Conservation (phyloP, 139 green algal genomes). For the Micractinium sp. region DNA sequence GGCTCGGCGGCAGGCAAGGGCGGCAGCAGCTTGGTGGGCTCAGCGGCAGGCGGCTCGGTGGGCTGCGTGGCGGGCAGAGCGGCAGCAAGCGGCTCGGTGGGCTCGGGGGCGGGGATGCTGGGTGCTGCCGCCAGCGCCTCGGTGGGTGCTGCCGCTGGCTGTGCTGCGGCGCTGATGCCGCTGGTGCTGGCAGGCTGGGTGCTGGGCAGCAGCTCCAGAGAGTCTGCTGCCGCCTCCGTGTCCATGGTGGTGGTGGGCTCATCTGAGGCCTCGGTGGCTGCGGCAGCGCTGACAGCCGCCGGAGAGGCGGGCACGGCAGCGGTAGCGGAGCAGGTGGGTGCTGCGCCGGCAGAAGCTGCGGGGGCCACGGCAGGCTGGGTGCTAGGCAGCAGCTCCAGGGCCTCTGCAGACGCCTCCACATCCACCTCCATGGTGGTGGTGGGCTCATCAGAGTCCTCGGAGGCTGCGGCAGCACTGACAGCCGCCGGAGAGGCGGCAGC, state of each 20-base stretch:
- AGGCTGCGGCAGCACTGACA: neutral
- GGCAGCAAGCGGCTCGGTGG: neutral
- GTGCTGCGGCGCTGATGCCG: neutral
- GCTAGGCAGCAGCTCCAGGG: neutral
- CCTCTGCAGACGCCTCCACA: neutral
- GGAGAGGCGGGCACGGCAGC: neutral
- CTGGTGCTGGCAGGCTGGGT: no score
- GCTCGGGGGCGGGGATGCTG: neutral
- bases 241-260: neutral
- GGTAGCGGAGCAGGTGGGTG: neutral
- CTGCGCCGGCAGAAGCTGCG: neutral
- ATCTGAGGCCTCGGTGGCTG: neutral
- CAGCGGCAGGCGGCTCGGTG: neutral
- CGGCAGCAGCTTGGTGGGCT: neutral
- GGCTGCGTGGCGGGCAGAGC: neutral
- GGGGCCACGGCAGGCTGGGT: neutral
- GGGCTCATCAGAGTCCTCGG: neutral
- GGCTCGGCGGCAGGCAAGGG: neutral
- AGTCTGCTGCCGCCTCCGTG: neutral
- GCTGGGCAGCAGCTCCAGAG: no score
- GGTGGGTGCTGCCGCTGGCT: neutral
- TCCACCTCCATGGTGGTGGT: neutral
- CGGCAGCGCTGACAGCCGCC: neutral
- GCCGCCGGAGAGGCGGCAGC: neutral
- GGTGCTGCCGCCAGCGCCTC: neutral